Percentiles rank a stretch among this genome's conserved stretches.
Conservation (phyloP, 2,329 filamentous ascomycete genomes). For the Colletotrichum cuscutae region DNA sequence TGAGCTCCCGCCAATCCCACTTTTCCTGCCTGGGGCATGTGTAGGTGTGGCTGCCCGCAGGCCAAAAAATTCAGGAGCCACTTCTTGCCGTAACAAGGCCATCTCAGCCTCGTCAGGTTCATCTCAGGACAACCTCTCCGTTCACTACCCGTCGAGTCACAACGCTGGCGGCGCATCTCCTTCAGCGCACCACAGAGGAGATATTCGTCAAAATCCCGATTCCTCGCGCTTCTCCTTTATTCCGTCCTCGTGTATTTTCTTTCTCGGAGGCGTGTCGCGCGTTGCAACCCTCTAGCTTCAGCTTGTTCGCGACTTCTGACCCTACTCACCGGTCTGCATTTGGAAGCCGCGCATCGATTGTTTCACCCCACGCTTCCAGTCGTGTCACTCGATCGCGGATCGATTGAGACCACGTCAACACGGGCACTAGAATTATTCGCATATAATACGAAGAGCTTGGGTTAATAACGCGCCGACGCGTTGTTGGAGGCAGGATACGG, state of each 20-base stretch:
- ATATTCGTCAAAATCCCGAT: neutral
- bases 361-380: neutral
- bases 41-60: slow-evolving; percentile 14
- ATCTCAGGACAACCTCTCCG: slow-evolving; percentile 29
- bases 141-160: slow-evolving; percentile 28
- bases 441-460: neutral
- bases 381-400: neutral
- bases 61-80: slow-evolving; percentile 28
- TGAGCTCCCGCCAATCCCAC: neutral
- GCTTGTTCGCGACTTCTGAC: neutral
- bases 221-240: slow-evolving; percentile 4
- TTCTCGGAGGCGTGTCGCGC: neutral
- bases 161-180: slow-evolving; percentile 30
- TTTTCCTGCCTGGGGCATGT: neutral
- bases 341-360: slow-evolving; percentile 5
- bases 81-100: slow-evolving; percentile 27
- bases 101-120: slow-evolving; percentile 34
- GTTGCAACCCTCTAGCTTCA: neutral
- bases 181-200: slow-evolving; percentile 25
- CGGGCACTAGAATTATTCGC: slow-evolving; percentile 3
- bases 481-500: neutral
- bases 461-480: neutral
- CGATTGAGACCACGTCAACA: neutral
- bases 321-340: neutral
- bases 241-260: slow-evolving; percentile 6